Conservation (phyloP, 768 basidiomycete genomes). For the Suillus americanus region DNA sequence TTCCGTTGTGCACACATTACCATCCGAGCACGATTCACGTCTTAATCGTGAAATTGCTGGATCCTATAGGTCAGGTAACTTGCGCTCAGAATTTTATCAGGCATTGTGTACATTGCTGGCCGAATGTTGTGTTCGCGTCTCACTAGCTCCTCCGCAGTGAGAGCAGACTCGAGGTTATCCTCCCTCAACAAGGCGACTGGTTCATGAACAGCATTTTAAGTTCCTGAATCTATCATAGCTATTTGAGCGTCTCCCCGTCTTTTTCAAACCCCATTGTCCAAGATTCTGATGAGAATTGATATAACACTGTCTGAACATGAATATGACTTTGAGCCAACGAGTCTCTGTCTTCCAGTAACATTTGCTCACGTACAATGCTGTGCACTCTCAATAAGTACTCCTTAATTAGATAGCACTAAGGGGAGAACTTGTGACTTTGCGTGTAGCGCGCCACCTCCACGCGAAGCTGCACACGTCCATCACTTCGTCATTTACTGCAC, state of each 20-base stretch:
- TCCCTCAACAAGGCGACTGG: not conserved
- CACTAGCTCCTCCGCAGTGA: not conserved
- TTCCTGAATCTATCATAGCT: not conserved
- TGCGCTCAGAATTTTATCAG: not conserved
- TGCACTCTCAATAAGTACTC: not conserved
- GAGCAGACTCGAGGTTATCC: not conserved
- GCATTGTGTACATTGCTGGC: not conserved
- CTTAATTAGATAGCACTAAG: not conserved
- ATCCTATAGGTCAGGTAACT: not conserved
- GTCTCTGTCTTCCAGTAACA: too few relatives aligned
- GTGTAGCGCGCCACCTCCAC: not conserved
- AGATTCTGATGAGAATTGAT: not conserved
- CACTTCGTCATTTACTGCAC: not conserved
- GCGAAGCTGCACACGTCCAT: not conserved
- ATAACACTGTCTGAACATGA: not conserved
- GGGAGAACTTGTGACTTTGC: not conserved
- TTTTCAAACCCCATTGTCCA: not conserved
- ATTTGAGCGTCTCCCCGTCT: not conserved
- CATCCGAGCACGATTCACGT: not conserved
- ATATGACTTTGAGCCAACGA: not conserved
- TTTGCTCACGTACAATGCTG: not conserved
- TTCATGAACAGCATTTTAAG: not conserved
- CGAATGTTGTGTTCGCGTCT: not conserved
- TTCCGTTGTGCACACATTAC: not conserved
- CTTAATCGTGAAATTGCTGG: not conserved